Conservation (phyloP, 805 yeast genomes). For the Tetrapisispora pingtungensis region DNA sequence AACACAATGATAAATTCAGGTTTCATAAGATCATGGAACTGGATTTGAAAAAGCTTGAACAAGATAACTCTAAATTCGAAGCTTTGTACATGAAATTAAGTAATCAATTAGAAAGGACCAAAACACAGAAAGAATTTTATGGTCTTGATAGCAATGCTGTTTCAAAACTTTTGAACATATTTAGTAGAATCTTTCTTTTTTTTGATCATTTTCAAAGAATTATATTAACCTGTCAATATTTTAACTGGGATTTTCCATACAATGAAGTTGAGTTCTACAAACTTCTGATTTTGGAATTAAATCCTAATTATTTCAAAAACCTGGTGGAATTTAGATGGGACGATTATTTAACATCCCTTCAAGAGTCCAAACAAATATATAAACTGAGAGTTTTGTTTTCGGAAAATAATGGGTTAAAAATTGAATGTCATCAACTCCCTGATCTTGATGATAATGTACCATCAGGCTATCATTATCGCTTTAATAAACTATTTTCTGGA, state of each 20-base stretch:
- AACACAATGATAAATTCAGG: neutral
- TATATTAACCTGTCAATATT: slow-evolving; percentile 42
- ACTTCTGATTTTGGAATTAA: neutral
- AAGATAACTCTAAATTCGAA: neutral
- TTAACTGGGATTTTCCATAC: slow-evolving; percentile 39
- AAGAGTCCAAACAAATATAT: slow-evolving; percentile 23
- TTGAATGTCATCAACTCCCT: slow-evolving; percentile 30
- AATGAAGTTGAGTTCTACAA: slow-evolving; percentile 34
- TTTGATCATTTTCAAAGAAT: slow-evolving; percentile 57
- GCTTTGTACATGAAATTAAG: no score
- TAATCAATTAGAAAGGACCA: no score
- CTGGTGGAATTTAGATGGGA: neutral
- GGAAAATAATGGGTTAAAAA: slow-evolving; percentile 29
- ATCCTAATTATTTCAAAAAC: neutral
- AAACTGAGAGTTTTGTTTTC: slow-evolving; percentile 40
- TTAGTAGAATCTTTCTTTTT: slow-evolving; percentile 40
- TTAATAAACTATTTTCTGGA: slow-evolving; percentile 20
- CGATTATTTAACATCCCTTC: slow-evolving; percentile 15
- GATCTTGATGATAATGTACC: slow-evolving; percentile 10
- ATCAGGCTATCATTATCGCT: slow-evolving; percentile 13
- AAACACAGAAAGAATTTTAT: no score
- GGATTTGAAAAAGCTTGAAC: neutral
- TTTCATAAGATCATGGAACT: neutral
- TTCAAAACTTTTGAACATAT: no score
- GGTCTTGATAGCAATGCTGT: no score